These are phyloP conservation scores for Serpula lacrymans DNA, from an alignment of 768 basidiomycete genomes.

Conservation along the genomic window DNA sequence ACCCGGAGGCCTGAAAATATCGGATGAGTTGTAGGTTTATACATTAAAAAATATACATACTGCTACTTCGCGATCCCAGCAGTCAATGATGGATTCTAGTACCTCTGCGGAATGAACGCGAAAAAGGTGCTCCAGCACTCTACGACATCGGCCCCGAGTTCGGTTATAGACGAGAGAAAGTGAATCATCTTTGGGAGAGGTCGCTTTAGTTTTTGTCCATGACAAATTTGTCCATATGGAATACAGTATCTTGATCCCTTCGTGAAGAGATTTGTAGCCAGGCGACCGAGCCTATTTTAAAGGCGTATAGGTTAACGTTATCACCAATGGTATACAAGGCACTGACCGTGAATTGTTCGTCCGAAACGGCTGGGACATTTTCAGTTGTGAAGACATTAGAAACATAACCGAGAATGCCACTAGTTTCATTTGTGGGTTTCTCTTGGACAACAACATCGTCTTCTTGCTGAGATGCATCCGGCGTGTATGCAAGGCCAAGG, in stretches of 20 bases:
- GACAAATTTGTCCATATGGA: slow-evolving; percentile 64
- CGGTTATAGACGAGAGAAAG: slow-evolving; percentile 64
- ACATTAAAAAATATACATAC: slow-evolving; percentile 32
- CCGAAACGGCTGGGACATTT: slow-evolving; percentile 37
- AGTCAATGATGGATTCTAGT: slow-evolving; percentile 77
- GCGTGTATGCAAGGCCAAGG: slow-evolving; percentile 60
- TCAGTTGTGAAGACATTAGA: slow-evolving; percentile 89
- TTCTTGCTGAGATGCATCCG: slow-evolving; percentile 47
- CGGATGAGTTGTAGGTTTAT: slow-evolving; percentile 5
- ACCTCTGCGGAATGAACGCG: slow-evolving; percentile 77
- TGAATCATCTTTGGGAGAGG: slow-evolving; percentile 63
- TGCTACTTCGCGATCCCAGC: slow-evolving; percentile 64
- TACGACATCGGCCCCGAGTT: slow-evolving; percentile 64
- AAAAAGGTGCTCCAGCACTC: slow-evolving; percentile 84
- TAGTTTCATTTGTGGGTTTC: slow-evolving; percentile 49
- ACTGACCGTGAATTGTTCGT: slow-evolving; percentile 60
- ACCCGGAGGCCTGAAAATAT: slow-evolving; percentile 33
- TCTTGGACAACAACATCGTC: slow-evolving; percentile 55
- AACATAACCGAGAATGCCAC: slow-evolving; percentile 83
- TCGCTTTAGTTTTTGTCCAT: slow-evolving; percentile 44
- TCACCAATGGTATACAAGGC: not conserved
- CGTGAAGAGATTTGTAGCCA: slow-evolving; percentile 74
- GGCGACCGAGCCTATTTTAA: slow-evolving; percentile 61
- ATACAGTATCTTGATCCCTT: slow-evolving; percentile 77
- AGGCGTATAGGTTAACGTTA: slow-evolving; percentile 6